phyloP scores from a whole-genome alignment of 2,329 filamentous ascomycete genomes.

The Alternaria novae-zelandiae region DNA sequence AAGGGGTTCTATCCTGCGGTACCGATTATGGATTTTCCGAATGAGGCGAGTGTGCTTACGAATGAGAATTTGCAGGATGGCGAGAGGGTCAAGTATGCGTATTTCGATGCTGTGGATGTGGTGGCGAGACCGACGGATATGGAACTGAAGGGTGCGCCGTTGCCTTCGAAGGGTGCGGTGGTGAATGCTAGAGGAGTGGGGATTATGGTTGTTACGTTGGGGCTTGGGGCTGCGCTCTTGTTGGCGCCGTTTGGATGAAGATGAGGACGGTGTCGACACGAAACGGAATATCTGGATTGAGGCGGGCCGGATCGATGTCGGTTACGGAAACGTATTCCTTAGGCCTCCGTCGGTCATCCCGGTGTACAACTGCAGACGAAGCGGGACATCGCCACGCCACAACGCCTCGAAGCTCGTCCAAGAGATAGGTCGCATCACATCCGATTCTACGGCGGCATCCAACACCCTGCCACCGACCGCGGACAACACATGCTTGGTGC shows the following conservation, averaged over 20 bases:
- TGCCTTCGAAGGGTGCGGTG: constrained; percentile 26
- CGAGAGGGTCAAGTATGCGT: constrained; percentile 35
- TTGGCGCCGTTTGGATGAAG: not conserved
- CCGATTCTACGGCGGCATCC: not conserved
- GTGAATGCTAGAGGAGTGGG: not conserved
- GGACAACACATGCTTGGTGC: not conserved
- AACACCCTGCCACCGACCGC: not conserved
- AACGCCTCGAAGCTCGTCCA: not conserved
- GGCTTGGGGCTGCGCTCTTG: not conserved
- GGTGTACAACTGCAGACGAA: not conserved
- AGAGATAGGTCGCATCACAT: not conserved
- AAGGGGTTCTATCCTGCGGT: constrained; percentile 40
- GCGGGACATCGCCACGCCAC: not conserved
- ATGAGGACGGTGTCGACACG: not conserved
- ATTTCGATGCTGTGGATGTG: constrained; percentile 38
- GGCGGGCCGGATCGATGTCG: no score
- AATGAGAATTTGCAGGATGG: constrained; percentile 44
- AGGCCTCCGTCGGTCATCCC: not conserved
- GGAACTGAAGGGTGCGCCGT: constrained; percentile 24
- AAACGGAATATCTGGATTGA: not conserved
- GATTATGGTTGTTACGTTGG: not conserved
- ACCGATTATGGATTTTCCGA: constrained; percentile 40
- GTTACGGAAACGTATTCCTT: not conserved
- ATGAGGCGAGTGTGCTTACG: constrained; percentile 38
- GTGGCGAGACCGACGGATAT: constrained; percentile 23